Evolutionary conservation across 2,329 filamentous ascomycete genomes (phyloP), one percentile per base, ranked within the genome.

Genomic region (Xylariales sp.): DNA sequence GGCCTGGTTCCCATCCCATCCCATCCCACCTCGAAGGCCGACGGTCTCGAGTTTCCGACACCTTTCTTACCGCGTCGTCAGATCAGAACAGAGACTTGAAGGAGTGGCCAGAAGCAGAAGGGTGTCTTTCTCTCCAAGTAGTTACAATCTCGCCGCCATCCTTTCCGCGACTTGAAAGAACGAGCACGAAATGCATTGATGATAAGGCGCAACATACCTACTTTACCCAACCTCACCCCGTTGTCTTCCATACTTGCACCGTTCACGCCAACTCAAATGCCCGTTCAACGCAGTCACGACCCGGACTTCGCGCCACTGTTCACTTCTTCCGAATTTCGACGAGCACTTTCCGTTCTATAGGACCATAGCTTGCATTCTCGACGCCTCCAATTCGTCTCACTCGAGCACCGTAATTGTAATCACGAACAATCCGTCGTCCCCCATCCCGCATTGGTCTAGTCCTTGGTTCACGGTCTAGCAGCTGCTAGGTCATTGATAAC

Each of bases 1-100:
- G 38, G 38, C 38, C 31, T 34, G 32, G 14, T 38, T 51, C 47
- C 45, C 44, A 43, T 43, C 53, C 35, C 41, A 35, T 40, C 31
- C 18, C 37, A 44, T 34, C 36, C 32, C 28, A 16, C 24, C n/a
- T 10, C n/a, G 21, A 28, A 29, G 20, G 38, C 19, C 18, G 25
- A 40, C 27, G 27, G 18, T 29, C 27, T 31, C 28, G 15, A 32
- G 29, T 32, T 16, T 14, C 14, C 15, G 29, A 7, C 8, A 7
- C 29, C 29, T 32, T 20, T 31, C 25, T 20, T 31, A 14, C 15
- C 27, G 24, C n/a, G 25, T 15, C 25, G 19, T 14, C 27, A n/a
- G 24, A 27, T 27, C n/a, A n/a, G n/a, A n/a, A n/a, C n/a, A n/a
- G n/a, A n/a, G n/a, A n/a, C n/a, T n/a, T n/a, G n/a, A n/a, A n/a